Evolutionary conservation across 352 stramenopile species (phyloP).

Genomic region (Globisporangium nodosum): DNA sequence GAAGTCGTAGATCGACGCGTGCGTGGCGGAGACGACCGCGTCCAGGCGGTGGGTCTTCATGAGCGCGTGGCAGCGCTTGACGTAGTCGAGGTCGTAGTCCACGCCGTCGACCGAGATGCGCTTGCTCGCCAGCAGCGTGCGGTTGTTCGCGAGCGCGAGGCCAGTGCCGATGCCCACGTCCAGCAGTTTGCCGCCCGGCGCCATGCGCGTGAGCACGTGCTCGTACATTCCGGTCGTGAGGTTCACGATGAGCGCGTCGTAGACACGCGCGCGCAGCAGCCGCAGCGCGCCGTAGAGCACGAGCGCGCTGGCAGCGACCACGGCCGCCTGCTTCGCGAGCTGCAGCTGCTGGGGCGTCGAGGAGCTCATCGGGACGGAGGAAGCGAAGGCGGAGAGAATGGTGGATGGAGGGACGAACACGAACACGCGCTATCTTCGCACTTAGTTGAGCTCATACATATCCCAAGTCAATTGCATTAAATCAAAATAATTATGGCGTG

Average conservation of each 20-base stretch:
- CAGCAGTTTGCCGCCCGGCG: conserved; percentile 52
- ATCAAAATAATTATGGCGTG: not conserved
- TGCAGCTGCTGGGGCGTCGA: not conserved
- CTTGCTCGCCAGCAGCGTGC: conserved; percentile 57
- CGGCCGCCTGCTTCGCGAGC: conserved; percentile 13
- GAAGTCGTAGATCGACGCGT: conserved; percentile 83
- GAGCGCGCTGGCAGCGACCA: conserved; percentile 18
- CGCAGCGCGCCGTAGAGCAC: conserved; percentile 51
- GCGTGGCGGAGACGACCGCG: conserved; percentile 49
- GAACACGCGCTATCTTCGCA: not conserved
- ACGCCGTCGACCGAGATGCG: conserved; percentile 77
- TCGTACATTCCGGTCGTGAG: conserved; percentile 90
- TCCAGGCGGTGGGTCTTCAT: conserved; percentile 34
- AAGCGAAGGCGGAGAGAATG: not conserved
- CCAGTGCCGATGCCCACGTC: conserved; percentile 90
- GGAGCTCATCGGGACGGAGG: conserved; percentile 7
- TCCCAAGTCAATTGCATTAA: not conserved
- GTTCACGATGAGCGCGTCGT: conserved; percentile 84
- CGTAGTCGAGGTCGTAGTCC: conserved; percentile 88
- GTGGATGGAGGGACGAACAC: not conserved
- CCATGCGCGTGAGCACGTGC: conserved; percentile 64
- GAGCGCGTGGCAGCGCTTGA: conserved; percentile 56
- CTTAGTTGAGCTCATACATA: not conserved
- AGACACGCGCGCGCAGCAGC: conserved; percentile 67
- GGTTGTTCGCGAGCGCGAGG: conserved; percentile 59